These are phyloP conservation scores for Clavispora fructus DNA, from an alignment of 805 yeast genomes.

Conservation along the genomic window DNA sequence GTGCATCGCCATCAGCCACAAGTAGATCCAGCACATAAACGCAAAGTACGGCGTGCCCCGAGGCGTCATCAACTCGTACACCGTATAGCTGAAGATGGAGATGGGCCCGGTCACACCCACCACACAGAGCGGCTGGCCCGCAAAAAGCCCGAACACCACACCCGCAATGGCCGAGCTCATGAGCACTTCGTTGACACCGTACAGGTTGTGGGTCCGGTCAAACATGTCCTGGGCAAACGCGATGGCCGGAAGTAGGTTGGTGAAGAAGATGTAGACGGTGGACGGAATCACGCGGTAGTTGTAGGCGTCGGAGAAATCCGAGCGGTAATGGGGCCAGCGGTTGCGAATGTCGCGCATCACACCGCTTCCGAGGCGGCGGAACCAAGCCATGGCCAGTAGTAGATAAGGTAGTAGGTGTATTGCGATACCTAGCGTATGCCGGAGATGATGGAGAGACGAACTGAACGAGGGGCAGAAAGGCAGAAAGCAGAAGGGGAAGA, in stretches of 20 bases:
- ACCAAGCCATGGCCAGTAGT: neutral
- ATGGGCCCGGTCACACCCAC: constrained; percentile 98
- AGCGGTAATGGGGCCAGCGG: constrained; percentile 60
- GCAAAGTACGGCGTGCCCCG: constrained; percentile 62
- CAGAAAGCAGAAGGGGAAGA: no score
- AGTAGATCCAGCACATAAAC: constrained; percentile 92
- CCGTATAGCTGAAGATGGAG: constrained; percentile 86
- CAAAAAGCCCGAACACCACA: constrained; percentile 73
- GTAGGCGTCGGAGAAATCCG: constrained; percentile 80
- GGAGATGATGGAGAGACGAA: no score
- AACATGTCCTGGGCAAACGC: constrained; percentile 98
- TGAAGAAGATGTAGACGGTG: constrained; percentile 76
- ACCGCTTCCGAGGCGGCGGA: constrained; percentile 37
- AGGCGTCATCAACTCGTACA: constrained; percentile 63
- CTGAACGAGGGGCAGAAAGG: no score
- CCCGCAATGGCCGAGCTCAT: constrained; percentile 86
- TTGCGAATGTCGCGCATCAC: constrained; percentile 46
- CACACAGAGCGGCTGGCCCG: constrained; percentile 90
- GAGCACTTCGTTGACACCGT: constrained; percentile 88
- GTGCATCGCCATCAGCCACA: constrained; percentile 88
- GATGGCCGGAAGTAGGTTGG: constrained; percentile 85
- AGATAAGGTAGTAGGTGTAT: neutral
- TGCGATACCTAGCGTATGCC: neutral
- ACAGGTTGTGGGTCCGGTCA: constrained; percentile 78
- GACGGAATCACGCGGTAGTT: constrained; percentile 88